These are phyloP conservation scores for Fusarium sp. DNA, from an alignment of 2,329 filamentous ascomycete genomes.

Conservation along the genomic window DNA sequence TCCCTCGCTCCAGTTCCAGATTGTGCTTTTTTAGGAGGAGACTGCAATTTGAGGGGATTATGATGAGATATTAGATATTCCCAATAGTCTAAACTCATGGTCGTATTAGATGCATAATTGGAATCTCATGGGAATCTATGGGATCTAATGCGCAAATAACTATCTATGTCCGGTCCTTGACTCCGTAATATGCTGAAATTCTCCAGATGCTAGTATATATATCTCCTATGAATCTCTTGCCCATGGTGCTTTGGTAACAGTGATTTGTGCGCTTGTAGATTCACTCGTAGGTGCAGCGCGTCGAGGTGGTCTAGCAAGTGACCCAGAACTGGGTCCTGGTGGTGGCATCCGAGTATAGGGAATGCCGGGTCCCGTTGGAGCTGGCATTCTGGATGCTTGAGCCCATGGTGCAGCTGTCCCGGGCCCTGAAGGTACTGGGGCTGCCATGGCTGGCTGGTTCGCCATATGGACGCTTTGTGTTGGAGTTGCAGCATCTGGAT, in stretches of 20 bases:
- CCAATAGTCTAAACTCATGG: background rate
- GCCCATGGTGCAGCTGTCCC: constrained; percentile 61
- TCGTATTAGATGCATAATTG: background rate
- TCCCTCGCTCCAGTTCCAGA: background rate
- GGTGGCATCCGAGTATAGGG: constrained; percentile 54
- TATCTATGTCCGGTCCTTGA: constrained; percentile 18
- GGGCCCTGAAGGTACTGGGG: constrained; percentile 35
- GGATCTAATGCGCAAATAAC: constrained; percentile 35
- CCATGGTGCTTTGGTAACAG: constrained; percentile 61
- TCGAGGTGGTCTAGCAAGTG: constrained; percentile 39
- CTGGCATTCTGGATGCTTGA: constrained; percentile 55
- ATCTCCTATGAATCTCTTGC: constrained; percentile 49
- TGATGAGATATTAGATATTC: background rate
- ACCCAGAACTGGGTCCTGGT: constrained; percentile 46
- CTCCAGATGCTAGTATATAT: background rate
- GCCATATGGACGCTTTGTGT: constrained; percentile 66
- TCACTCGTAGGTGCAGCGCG: constrained; percentile 39
- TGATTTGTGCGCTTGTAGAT: constrained; percentile 54
- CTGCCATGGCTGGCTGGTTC: constrained; percentile 60
- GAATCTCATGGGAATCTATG: background rate
- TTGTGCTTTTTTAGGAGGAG: background rate
- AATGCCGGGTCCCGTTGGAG: constrained; percentile 51
- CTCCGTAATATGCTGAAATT: background rate
- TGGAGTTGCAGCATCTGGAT: constrained; percentile 68
- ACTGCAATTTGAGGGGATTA: background rate